phyloP scores from a whole-genome alignment of 805 yeast genomes.

The Lipomyces starkeyi region DNA sequence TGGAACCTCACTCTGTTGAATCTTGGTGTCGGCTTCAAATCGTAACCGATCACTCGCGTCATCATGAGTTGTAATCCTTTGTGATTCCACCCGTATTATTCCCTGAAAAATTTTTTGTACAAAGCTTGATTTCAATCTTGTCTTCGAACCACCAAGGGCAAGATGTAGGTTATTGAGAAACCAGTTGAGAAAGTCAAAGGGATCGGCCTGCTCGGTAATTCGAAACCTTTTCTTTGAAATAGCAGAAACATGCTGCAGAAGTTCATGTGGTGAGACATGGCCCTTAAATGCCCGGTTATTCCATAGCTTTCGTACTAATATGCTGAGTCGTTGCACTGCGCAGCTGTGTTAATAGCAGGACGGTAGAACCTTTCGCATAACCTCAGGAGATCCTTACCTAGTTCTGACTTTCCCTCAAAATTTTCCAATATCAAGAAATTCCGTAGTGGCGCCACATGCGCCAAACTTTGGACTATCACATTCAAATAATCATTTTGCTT shows the following conservation, averaged over 20 bases:
- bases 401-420: conserved; percentile 41
- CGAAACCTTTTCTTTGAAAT: conserved; percentile 54
- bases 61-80: conserved; percentile 38
- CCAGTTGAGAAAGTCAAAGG: conserved; percentile 67
- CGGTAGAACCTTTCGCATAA: not conserved
- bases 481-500: conserved; percentile 61
- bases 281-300: conserved; percentile 61
- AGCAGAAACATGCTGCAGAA: conserved; percentile 57
- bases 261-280: conserved; percentile 72
- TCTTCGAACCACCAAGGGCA: conserved; percentile 43
- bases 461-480: conserved; percentile 59
- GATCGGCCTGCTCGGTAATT: conserved; percentile 53
- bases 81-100: conserved; percentile 49
- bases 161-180: conserved; percentile 55
- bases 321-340: conserved; percentile 50
- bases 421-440: conserved; percentile 51
- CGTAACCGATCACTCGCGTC: conserved; percentile 39
- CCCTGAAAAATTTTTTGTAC: conserved; percentile 60
- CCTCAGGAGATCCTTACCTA: conserved; percentile 38
- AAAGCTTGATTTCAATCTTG: conserved; percentile 42
- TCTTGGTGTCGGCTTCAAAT: conserved; percentile 40
- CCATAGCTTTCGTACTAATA: conserved; percentile 67
- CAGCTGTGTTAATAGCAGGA: not conserved
- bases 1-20: conserved; percentile 36
- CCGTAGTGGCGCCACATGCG: conserved; percentile 61